A percentile compares a stretch with the other conserved stretches of the same genome.
phyloP scores from a whole-genome alignment of 768 basidiomycete genomes.

The Leccinum imitatum region DNA sequence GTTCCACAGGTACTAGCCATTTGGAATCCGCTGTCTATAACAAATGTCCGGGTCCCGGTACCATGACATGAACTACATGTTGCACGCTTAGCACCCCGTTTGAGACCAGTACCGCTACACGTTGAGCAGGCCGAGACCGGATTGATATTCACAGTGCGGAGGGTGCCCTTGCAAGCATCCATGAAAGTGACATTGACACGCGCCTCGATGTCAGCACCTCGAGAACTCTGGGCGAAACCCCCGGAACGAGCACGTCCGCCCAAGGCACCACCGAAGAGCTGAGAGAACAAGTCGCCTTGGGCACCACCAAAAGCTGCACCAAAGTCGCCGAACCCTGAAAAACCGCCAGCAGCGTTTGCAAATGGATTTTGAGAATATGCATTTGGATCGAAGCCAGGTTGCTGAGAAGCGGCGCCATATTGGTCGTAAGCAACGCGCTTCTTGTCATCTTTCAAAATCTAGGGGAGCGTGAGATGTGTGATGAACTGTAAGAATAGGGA shows the following conservation, averaged over 20 bases:
- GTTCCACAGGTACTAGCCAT: constrained; percentile 89
- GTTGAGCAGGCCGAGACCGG: constrained; percentile 82
- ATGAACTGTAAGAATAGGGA: constrained; percentile 14
- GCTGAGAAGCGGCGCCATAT: constrained; percentile 89
- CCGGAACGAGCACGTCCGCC: constrained; percentile 47
- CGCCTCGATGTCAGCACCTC: constrained; percentile 83
- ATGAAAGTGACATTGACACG: constrained; percentile 77
- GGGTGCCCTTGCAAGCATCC: constrained; percentile 91
- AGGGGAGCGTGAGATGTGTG: constrained; percentile 20
- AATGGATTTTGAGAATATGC: constrained; percentile 63
- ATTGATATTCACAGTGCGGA: constrained; percentile 69
- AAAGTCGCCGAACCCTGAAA: constrained; percentile 73
- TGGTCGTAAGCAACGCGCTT: constrained; percentile 90
- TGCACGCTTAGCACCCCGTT: constrained; percentile 77
- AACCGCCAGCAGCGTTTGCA: constrained; percentile 53
- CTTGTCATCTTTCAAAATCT: constrained; percentile 94
- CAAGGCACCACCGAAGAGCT: constrained; percentile 73
- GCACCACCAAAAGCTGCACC: constrained; percentile 53
- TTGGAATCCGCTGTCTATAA: constrained; percentile 92
- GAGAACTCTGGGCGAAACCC: constrained; percentile 43
- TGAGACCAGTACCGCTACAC: constrained; percentile 86
- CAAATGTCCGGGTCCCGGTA: constrained; percentile 83
- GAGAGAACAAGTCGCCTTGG: constrained; percentile 75
- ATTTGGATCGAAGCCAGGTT: constrained; percentile 92
- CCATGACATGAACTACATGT: constrained; percentile 83